Evolutionary conservation across 1,284 basidiomycete genomes (phyloP).

Genomic region (Ceratobasidium sp.): DNA sequence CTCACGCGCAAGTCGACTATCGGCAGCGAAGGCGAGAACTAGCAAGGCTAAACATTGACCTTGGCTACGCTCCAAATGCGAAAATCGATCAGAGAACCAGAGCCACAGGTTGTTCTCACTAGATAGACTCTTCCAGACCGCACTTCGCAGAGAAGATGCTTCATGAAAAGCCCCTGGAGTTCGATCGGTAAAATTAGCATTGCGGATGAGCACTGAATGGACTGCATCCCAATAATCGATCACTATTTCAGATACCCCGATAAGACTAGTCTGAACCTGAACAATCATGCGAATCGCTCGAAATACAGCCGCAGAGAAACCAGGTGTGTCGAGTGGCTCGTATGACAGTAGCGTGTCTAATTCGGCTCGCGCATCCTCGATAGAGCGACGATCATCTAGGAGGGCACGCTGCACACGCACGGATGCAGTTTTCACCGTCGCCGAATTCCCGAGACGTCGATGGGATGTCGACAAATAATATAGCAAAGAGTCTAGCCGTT

Average conservation of each 20-base stretch:
- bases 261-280: conserved; percentile 8
- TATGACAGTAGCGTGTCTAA: not conserved
- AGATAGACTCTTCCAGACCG: conserved; percentile 19
- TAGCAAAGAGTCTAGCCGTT: conserved; percentile 20
- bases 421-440: conserved; percentile 7
- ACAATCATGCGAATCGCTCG: conserved; percentile 28
- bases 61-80: conserved; percentile 7
- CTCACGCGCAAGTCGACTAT: conserved; percentile 7
- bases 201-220: conserved; percentile 17
- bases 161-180: conserved; percentile 14
- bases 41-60: conserved; percentile 29
- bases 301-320: conserved; percentile 15
- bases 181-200: conserved; percentile 8
- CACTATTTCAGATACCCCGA: conserved; percentile 22
- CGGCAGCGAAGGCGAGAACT: conserved; percentile 22
- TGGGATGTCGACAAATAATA: conserved; percentile 33
- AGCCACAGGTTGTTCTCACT: conserved; percentile 11
- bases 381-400: not conserved
- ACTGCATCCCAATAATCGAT: conserved; percentile 30
- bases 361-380: conserved; percentile 12
- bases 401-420: conserved; percentile 29
- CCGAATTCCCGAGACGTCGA: conserved; percentile 6
- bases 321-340: conserved; percentile 10
- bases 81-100: conserved; percentile 33
- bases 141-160: conserved; percentile 3